phyloP scores from a whole-genome alignment of 2,329 filamentous ascomycete genomes.

The Diplodia corticola region DNA sequence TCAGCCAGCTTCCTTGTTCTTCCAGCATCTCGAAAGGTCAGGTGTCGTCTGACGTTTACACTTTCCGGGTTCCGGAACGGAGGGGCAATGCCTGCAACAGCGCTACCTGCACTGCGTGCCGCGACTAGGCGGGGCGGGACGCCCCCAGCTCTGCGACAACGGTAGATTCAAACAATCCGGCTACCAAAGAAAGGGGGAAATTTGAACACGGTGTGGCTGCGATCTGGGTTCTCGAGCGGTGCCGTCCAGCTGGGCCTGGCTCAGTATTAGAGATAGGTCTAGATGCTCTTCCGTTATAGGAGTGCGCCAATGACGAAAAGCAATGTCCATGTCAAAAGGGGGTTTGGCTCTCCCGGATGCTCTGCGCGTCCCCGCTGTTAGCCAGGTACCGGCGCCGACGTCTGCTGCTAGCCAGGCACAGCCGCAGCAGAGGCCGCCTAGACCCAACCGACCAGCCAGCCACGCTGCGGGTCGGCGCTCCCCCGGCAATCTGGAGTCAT shows the following conservation, averaged over 20 bases:
- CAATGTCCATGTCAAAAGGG: neutral
- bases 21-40: neutral
- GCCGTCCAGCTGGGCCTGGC: neutral
- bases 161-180: neutral
- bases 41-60: neutral
- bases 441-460: conserved; percentile 19
- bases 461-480: conserved; percentile 7
- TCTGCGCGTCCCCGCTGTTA: conserved; percentile 1
- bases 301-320: conserved; percentile 4
- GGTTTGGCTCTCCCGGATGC: neutral
- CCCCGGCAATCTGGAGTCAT: neutral
- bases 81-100: neutral
- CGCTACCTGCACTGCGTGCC: neutral
- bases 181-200: conserved; percentile 7
- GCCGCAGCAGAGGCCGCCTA: neutral
- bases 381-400: neutral
- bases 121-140: conserved; percentile 6
- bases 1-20: neutral
- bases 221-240: neutral
- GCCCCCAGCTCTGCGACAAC: neutral
- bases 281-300: neutral
- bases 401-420: conserved; percentile 23
- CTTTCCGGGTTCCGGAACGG: neutral
- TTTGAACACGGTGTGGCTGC: neutral
- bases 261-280: neutral